Percentiles rank a stretch among this genome's conserved stretches.
Evolutionary conservation across 2,329 filamentous ascomycete species (phyloP).

Genomic region (Talaromyces sp.): DNA sequence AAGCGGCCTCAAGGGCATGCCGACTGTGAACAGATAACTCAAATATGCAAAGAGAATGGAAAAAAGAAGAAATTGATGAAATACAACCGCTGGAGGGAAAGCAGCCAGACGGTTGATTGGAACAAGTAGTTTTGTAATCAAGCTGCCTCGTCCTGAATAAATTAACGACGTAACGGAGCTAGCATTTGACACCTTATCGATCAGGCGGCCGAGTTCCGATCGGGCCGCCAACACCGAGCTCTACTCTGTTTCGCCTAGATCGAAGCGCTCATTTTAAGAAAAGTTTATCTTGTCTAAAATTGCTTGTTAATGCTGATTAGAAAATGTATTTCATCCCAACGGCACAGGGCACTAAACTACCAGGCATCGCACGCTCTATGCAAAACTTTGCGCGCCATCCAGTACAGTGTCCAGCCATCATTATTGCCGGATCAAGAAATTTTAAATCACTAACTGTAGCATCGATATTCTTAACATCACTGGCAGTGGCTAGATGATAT

Average conservation of each 20-base stretch:
- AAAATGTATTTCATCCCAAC: conserved; percentile 46
- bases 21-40: background rate
- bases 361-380: conserved; percentile 52
- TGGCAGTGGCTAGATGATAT: conserved; percentile 51
- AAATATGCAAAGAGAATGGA: background rate
- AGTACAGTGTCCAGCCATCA: conserved; percentile 56
- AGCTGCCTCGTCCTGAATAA: background rate
- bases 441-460: conserved; percentile 50
- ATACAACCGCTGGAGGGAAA: conserved; percentile 21
- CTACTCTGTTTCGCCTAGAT: background rate
- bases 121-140: conserved; percentile 1
- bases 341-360: conserved; percentile 49
- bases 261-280: background rate
- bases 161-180: background rate
- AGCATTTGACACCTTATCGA: background rate
- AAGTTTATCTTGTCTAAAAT: too few relatives aligned
- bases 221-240: background rate
- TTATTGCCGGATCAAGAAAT: conserved; percentile 44
- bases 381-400: conserved; percentile 55
- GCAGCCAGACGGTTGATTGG: conserved; percentile 17
- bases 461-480: conserved; percentile 41
- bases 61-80: background rate
- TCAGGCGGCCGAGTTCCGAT: conserved; percentile 6
- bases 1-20: conserved; percentile 9
- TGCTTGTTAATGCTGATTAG: conserved; percentile 19